A percentile compares a stretch with the other conserved stretches of the same genome.
Evolutionary conservation across 371 early-diverging fungal species (phyloP).

Genomic region (Rhizomucor pusillus): DNA sequence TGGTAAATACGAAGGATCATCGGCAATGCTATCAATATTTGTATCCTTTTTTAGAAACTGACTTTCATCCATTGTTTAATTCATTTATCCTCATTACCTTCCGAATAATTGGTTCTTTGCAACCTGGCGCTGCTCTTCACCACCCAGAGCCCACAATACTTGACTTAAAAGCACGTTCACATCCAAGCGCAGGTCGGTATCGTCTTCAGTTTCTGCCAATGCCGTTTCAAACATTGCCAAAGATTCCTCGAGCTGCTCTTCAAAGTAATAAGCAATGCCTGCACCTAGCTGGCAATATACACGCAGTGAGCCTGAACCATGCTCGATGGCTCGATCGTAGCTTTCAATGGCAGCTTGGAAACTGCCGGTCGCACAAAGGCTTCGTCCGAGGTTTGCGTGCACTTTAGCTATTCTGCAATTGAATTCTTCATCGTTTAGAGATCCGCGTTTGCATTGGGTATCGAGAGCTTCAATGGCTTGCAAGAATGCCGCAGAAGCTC

Average conservation of each 20-base stretch:
- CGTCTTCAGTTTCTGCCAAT: slow-evolving; percentile 50
- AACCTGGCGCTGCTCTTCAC: slow-evolving; percentile 70
- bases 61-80: slow-evolving; percentile 45
- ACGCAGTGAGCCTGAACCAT: slow-evolving; percentile 21
- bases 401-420: slow-evolving; percentile 32
- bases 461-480: slow-evolving; percentile 56
- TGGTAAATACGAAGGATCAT: slow-evolving; percentile 55
- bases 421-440: slow-evolving; percentile 16
- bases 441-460: slow-evolving; percentile 21
- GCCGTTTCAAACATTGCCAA: slow-evolving; percentile 73
- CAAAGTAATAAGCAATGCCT: slow-evolving; percentile 79
- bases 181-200: slow-evolving; percentile 52
- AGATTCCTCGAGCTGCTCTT: slow-evolving; percentile 62
- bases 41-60: too few relatives aligned
- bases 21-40: slow-evolving; percentile 42
- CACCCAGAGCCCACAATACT: slow-evolving; percentile 86
- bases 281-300: slow-evolving; percentile 63
- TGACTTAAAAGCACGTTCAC: slow-evolving; percentile 75
- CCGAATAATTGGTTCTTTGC: slow-evolving; percentile 81
- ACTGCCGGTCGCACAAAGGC: slow-evolving; percentile 52
- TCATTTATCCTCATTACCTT: slow-evolving; percentile 28
- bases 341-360: slow-evolving; percentile 48
- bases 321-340: slow-evolving; percentile 37
- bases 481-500: slow-evolving; percentile 67
- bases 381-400: slow-evolving; percentile 62